Conservation (phyloP, 2,329 filamentous ascomycete genomes). For the Fusarium nodosum region DNA sequence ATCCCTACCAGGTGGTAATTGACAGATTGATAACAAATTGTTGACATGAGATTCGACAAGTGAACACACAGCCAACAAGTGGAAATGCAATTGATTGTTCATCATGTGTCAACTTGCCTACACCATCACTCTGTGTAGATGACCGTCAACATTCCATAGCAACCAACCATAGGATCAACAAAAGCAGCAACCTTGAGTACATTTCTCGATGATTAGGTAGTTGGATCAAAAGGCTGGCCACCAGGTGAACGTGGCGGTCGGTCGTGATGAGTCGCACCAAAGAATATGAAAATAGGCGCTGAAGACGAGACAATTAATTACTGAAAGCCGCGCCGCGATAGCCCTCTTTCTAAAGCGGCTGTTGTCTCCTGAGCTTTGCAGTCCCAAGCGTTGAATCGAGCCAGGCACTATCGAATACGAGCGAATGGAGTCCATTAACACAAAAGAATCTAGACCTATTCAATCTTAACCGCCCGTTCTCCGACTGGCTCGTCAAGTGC, state of each 20-base stretch:
- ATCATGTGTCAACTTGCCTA: constrained; percentile 17
- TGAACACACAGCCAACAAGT: constrained; percentile 7
- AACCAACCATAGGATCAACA: constrained; percentile 23
- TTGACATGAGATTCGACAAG: constrained; percentile 9
- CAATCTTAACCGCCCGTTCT: constrained; percentile 22
- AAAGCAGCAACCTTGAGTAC: constrained; percentile 2
- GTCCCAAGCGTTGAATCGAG: constrained; percentile 6
- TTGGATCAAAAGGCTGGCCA: constrained; percentile 18
- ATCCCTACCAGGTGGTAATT: background rate
- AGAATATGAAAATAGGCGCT: constrained; percentile 17
- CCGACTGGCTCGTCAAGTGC: constrained; percentile 20
- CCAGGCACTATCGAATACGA: constrained; percentile 23
- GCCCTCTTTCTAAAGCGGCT: constrained; percentile 9
- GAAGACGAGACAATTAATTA: constrained; percentile 5
- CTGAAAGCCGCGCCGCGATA: constrained; percentile 11
- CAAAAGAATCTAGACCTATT: constrained; percentile 31
- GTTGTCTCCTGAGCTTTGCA: constrained; percentile 34
- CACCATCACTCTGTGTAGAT: constrained; percentile 11
- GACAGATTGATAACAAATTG: background rate
- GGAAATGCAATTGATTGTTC: constrained; percentile 4
- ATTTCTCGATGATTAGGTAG: constrained; percentile 1
- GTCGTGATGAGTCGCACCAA: constrained; percentile 10
- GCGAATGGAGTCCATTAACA: constrained; percentile 26
- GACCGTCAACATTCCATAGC: constrained; percentile 17
- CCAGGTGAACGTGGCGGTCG: constrained; percentile 11